Percentiles rank a stretch among this genome's conserved stretches.
Evolutionary conservation across 2,329 filamentous ascomycete species (phyloP).

Genomic region (Aspergillus phoenicis): DNA sequence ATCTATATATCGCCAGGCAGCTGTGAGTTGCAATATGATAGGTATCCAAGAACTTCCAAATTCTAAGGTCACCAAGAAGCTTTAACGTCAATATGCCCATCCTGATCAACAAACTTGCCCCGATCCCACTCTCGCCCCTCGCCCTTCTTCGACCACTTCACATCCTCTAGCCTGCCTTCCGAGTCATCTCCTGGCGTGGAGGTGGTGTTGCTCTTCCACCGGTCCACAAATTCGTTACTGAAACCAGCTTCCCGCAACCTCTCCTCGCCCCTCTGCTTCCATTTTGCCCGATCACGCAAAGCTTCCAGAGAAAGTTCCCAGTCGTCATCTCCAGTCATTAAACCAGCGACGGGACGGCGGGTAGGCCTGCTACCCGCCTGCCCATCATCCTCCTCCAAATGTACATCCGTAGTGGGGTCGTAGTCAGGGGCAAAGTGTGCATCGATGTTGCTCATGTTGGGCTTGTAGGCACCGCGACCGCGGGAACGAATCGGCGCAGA

Average conservation of each 20-base stretch:
- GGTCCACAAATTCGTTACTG: slow-evolving; percentile 70
- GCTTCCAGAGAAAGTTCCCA: slow-evolving; percentile 83
- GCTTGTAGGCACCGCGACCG: slow-evolving; percentile 67
- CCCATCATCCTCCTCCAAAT: slow-evolving; percentile 53
- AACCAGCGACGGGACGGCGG: slow-evolving; percentile 43
- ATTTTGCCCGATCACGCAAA: slow-evolving; percentile 75
- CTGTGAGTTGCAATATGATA: not conserved
- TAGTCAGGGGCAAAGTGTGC: slow-evolving; percentile 72
- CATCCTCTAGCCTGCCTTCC: slow-evolving; percentile 67
- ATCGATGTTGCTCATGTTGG: slow-evolving; percentile 70
- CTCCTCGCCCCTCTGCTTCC: slow-evolving; percentile 74
- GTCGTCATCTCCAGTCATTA: slow-evolving; percentile 60
- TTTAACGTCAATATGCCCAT: slow-evolving; percentile 56
- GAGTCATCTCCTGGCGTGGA: slow-evolving; percentile 48
- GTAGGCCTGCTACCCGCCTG: slow-evolving; percentile 58
- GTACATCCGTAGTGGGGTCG: slow-evolving; percentile 54
- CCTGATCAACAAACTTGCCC: slow-evolving; percentile 61
- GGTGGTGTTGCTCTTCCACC: slow-evolving; percentile 67
- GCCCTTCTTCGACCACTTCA: slow-evolving; percentile 72
- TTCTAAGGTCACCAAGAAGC: slow-evolving; percentile 49
- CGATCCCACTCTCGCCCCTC: slow-evolving; percentile 69
- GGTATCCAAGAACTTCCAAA: not conserved
- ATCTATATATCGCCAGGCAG: not conserved
- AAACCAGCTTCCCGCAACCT: slow-evolving; percentile 78
- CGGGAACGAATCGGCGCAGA: slow-evolving; percentile 56